Base-by-base conservation (phyloP, 139 green algal species). In the Diplosphaera chodatii region DNA sequence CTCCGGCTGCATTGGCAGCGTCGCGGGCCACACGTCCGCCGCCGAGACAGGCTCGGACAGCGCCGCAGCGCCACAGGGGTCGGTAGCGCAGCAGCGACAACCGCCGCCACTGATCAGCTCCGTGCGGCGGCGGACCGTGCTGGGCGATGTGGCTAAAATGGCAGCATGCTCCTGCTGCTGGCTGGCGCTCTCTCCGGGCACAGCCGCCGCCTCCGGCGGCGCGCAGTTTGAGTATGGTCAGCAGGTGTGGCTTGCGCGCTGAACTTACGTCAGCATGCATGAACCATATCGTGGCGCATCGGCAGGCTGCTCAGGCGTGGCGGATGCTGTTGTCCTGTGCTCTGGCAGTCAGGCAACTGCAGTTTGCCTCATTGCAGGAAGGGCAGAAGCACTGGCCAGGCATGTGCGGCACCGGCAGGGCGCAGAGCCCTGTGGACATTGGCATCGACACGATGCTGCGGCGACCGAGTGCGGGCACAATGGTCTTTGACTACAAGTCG, bases 401-500 rank as follows among this genome's bases (percentile, higher is more conserved):
- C 48, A 18, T 18, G 13, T 59, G 48, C 48, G 48, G 13, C 4
- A 18, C 48, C 16, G 48, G 48, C 48, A 59, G 48, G 16, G 4
- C 16, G 16, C 48, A 59, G 48, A 27, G 16, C 16, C 48, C 48
- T 3, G 48, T 59, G 16, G 18, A 59, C 48, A 59, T 59, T 10
- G 37, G 37, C 37, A 48, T 10, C 8, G 48, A 4, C 16, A 25
- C 48, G 48, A 18, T 18, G 48, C 16, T 25, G 3, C 13, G 3
- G 18, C 16, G 18, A 3, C 16, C 48, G 18, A 27, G 3, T 5
- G 10, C 48, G 16, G 68, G 48, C 21, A 22, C 34, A 20, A 41
- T 73, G 27, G 32, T 55, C 4, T 65, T 73, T 21, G 28, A 67
- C 30, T 73, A 73, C 30, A 73, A 33, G 25, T 15, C 30, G 13